These are phyloP conservation scores for Scopulariopsis brevicaulis DNA, from an alignment of 2,329 filamentous ascomycete genomes.

Conservation along the genomic window DNA sequence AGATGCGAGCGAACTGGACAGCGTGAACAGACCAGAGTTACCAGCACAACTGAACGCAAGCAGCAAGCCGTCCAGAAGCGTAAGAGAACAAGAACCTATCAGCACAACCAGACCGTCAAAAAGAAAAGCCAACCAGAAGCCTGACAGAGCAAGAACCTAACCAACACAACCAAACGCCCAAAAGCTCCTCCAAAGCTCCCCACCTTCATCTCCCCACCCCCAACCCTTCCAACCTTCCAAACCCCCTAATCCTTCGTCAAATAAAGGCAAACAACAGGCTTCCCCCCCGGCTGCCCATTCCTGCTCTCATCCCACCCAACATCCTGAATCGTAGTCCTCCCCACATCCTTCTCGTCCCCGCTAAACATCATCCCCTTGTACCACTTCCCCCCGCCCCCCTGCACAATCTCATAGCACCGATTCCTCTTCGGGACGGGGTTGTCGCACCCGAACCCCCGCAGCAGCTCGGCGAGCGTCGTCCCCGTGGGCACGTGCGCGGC, in stretches of 20 bases:
- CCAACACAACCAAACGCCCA: background rate
- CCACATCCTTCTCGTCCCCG: slow-evolving; percentile 34
- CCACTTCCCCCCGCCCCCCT: slow-evolving; percentile 46
- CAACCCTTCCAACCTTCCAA: background rate
- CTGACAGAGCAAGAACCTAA: too few relatives aligned
- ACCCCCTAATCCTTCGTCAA: slow-evolving; percentile 35
- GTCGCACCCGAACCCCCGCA: slow-evolving; percentile 45
- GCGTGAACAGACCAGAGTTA: too few relatives aligned
- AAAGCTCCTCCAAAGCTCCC: background rate
- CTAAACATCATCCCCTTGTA: slow-evolving; percentile 39
- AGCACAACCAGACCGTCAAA: too few relatives aligned
- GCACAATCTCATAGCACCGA: slow-evolving; percentile 41
- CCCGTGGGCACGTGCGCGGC: slow-evolving; percentile 39
- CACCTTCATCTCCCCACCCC: background rate
- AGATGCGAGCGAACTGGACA: too few relatives aligned
- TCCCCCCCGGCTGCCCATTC: slow-evolving; percentile 32
- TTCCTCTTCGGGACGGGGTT: slow-evolving; percentile 42
- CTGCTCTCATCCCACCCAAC: slow-evolving; percentile 47
- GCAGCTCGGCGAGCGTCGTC: slow-evolving; percentile 41
- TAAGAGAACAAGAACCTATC: too few relatives aligned
- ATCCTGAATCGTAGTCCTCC: slow-evolving; percentile 38
- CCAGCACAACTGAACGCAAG: too few relatives aligned
- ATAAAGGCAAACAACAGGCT: slow-evolving; percentile 49
- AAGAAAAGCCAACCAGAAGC: too few relatives aligned
- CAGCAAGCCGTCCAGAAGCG: too few relatives aligned